A percentile compares a stretch with the other conserved stretches of the same genome.
These are phyloP conservation scores for Aurifilum marmelostoma DNA, from an alignment of 2,329 filamentous ascomycete species.

Conservation along the genomic window DNA sequence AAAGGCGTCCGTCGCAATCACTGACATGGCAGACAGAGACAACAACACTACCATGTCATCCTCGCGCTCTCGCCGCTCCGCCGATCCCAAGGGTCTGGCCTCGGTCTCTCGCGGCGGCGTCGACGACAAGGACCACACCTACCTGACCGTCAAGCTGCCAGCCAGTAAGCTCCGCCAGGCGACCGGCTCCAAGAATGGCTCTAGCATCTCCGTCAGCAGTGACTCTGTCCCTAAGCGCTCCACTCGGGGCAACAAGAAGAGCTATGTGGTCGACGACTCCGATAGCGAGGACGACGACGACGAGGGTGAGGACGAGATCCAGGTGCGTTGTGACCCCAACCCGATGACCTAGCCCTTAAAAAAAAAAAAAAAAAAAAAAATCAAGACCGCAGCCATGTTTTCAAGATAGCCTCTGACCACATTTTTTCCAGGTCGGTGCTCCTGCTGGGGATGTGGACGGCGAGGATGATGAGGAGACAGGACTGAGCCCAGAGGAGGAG, in stretches of 20 bases:
- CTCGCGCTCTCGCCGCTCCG: conserved; percentile 51
- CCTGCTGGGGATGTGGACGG: conserved; percentile 23
- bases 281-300: conserved; percentile 33
- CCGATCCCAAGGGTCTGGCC: conserved; percentile 46
- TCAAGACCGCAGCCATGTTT: too few species aligned
- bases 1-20: conserved; percentile 49
- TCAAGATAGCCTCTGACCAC: conserved; percentile 37
- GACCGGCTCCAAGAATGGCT: conserved; percentile 45
- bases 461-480: conserved; percentile 33
- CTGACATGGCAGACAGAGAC: conserved; percentile 57
- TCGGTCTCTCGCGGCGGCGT: conserved; percentile 48
- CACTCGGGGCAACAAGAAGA: conserved; percentile 60
- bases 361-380: too few species aligned
- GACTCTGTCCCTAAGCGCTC: conserved; percentile 54
- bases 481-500: conserved; percentile 49
- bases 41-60: conserved; percentile 51
- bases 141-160: conserved; percentile 56
- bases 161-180: conserved; percentile 56
- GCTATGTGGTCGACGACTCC: conserved; percentile 60
- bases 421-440: conserved; percentile 33
- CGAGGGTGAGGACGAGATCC: conserved; percentile 35
- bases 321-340: conserved; percentile 6
- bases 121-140: conserved; percentile 49
- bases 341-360: too few species aligned
- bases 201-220: conserved; percentile 36